Base-by-base conservation (phyloP, 805 yeast species). In the Starmera quercuum region DNA sequence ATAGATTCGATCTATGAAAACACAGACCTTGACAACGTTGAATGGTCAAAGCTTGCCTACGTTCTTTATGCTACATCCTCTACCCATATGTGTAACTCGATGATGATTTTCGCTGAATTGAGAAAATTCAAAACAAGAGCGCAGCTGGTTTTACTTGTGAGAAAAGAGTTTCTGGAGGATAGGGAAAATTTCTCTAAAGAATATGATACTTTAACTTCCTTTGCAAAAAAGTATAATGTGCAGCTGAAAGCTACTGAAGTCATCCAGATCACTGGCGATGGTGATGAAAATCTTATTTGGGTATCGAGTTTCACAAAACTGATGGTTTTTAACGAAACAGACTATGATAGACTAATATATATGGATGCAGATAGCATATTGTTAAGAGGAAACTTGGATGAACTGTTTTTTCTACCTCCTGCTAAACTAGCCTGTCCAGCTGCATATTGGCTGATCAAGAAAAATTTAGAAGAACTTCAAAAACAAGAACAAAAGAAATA, bases 61-160 rank as follows among this genome's bases (percentile, higher is more conserved):
- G 73, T 76, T 5, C 73, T 73, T 33, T 78, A 78, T 51, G 82
- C 80, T 4, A 74, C 84, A 0, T 60, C 67, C 35, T 43, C 58
- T 8, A 57, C 62, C 16, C 73, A 77, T 41, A 51, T 77, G 34
- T 69, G 77, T 39, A 63, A 72, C 30, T 70, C 78, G 4, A 42
- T 77, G 27, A 58, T 75, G 45, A 69, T 73, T 39, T 62, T 71
- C 27, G 49, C 58, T 3, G 57, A 56, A 19, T 46, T 78, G 31
- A 50, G 59, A 22, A 49, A 56, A 12, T 49, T 56, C 28, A 56
- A 62, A 1, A 54, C 70, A 1, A 56, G 63, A 33, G 73, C 75
- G 0, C 61, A 71, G 33, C 43, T 75, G 37, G 66, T 76, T 5
- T 40, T 78, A 6, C 35, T 78, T 23, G 59, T 68, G 32, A 47